Conservation (phyloP, 768 basidiomycete genomes). For the Jaapia argillacea region DNA sequence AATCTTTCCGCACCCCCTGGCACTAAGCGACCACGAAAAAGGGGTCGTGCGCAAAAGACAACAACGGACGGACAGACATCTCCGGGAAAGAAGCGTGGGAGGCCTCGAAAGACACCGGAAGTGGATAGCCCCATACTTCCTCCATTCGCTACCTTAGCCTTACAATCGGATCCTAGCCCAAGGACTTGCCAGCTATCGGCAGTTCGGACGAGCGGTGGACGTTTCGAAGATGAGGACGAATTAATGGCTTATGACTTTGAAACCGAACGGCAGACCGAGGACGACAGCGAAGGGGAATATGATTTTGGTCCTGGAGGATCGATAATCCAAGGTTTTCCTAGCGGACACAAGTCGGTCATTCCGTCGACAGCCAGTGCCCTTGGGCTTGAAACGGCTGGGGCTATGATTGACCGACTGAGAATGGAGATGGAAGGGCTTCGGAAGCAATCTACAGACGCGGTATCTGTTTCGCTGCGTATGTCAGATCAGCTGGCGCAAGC, state of each 20-base stretch:
- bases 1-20: constrained; percentile 78
- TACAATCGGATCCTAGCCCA: not conserved
- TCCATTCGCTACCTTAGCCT: constrained; percentile 6
- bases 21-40: constrained; percentile 77
- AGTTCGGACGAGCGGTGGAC: constrained; percentile 14
- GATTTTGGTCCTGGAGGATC: too few relatives aligned
- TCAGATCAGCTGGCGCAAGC: constrained; percentile 63
- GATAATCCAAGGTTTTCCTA: too few relatives aligned
- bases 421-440: constrained; percentile 55
- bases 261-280: constrained; percentile 56
- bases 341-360: too few relatives aligned
- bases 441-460: constrained; percentile 58
- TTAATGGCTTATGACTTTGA: constrained; percentile 25
- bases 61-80: constrained; percentile 9
- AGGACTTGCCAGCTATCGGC: constrained; percentile 17
- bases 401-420: constrained; percentile 50
- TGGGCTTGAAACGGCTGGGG: constrained; percentile 13
- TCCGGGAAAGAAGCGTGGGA: not conserved
- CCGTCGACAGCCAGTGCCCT: too few relatives aligned
- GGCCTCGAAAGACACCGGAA: not conserved
- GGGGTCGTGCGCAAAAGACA: constrained; percentile 55
- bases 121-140: constrained; percentile 5
- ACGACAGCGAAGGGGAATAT: constrained; percentile 28
- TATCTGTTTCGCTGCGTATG: constrained; percentile 51
- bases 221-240: constrained; percentile 28